Evolutionary conservation across 31 red algal genomes (phyloP), one percentile per base, ranked within the genome.

Genomic region (Asparagopsis taxiformis): DNA sequence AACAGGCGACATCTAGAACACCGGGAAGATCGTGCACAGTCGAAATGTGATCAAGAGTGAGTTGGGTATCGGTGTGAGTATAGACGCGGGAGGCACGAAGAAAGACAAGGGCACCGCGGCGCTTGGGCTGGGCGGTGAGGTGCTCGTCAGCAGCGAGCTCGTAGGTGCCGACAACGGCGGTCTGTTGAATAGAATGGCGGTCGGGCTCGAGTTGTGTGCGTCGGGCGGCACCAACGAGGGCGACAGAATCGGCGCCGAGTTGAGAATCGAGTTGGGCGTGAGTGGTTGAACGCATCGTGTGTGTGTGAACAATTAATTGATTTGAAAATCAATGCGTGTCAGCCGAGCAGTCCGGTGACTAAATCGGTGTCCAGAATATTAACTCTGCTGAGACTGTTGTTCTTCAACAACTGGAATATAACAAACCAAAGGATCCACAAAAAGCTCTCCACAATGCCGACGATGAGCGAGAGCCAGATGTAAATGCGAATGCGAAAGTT

Each of bases 401-500:
- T 22, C 21, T 23, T 10, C 11, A 59, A 23, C 21, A 59, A 59
- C 55, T 62, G 77, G 62, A 82, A 82, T 10, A 71, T 55, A n/a
- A 67, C 65, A 30, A 70, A 61, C 77, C 77, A 82, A 23, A 82
- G 55, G 17, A 82, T 82, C 77, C 64, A 82, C 3, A 82, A 26
- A 62, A 69, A 82, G 1, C 23, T 7, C 52, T 82, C 35, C 3
- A 82, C 25, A 23, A 82, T 11, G 3, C 64, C 77, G 3, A 82
- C 64, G 36, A 82, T 70, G 6, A 80, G 25, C 2, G 63, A 69
- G 7, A 80, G 52, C 33, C 41, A 80, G 1, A 80, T 30, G 52
- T 70, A 80, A 31, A 39, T 80, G 44, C 38, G 2, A 36, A 70
- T 80, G 10, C 53, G 55, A 22, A 80, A 80, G 6, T 49, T 39